Percentiles rank a stretch among this genome's conserved stretches.
phyloP scores from a whole-genome alignment of 1,284 basidiomycete species.

The Schizophyllum amplum region DNA sequence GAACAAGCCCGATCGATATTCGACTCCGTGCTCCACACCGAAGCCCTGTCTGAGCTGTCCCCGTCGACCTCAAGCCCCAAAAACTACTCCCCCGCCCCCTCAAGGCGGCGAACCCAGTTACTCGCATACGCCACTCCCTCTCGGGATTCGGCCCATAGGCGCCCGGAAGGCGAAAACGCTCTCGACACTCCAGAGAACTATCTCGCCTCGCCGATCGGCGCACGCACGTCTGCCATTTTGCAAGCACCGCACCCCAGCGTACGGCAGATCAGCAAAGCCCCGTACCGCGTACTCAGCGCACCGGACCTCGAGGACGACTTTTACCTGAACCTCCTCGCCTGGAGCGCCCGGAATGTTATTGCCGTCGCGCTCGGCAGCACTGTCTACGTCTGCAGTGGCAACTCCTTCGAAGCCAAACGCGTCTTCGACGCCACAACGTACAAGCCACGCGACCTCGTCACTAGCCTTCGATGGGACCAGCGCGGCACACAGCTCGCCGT shows the following conservation, averaged over 20 bases:
- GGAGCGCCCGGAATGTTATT: slow-evolving; percentile 91
- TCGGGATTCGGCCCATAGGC: slow-evolving; percentile 26
- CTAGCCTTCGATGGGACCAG: slow-evolving; percentile 44
- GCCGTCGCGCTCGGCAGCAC: slow-evolving; percentile 89
- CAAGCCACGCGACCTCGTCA: slow-evolving; percentile 78
- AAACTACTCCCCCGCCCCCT: slow-evolving; percentile 36
- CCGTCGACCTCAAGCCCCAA: slow-evolving; percentile 52
- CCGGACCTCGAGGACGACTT: slow-evolving; percentile 97
- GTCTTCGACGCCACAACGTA: slow-evolving; percentile 73
- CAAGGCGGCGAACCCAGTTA: slow-evolving; percentile 42
- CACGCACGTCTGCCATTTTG: slow-evolving; percentile 74
- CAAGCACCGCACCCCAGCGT: slow-evolving; percentile 78
- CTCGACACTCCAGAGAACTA: slow-evolving; percentile 79
- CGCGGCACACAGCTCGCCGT: slow-evolving; percentile 81
- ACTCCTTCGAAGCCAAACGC: slow-evolving; percentile 19
- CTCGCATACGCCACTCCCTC: slow-evolving; percentile 10
- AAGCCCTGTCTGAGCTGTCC: slow-evolving; percentile 65
- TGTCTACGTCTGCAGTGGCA: slow-evolving; percentile 96
- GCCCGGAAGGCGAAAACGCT: slow-evolving; percentile 55
- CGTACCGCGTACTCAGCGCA: slow-evolving; percentile 95
- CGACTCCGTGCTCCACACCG: slow-evolving; percentile 65
- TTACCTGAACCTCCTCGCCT: slow-evolving; percentile 97
- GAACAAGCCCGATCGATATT: slow-evolving; percentile 78
- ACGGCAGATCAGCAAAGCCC: slow-evolving; percentile 86
- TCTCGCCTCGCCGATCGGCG: slow-evolving; percentile 84